Base-by-base conservation (phyloP, 768 basidiomycete species). In the Russula sp. region DNA sequence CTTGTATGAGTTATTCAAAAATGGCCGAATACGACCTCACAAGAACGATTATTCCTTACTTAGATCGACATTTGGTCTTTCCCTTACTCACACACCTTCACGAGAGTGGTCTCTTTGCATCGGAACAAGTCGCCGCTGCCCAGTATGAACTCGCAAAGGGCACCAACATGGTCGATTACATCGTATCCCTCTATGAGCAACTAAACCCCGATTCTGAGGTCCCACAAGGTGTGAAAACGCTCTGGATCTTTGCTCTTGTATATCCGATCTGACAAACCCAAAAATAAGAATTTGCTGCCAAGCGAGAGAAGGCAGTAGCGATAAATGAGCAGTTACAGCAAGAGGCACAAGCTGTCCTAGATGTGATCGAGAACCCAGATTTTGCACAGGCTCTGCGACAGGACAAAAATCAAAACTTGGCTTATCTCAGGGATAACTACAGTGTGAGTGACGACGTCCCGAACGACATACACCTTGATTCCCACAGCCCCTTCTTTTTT, bases 81-180 rank as follows among this genome's bases (percentile, higher is more conserved):
- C 95, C 97, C 32, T 77, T 98, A 9, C 88, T 99, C 64, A 85
- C 89, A 10, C 94, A 96, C 77, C 86, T 98, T 49, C 82, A 80
- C 16, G 88, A 91, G 63, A 82, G 80, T 9, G 83, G 84, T 18
- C 75, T 90, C 45, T 98, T 94, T 74, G 81, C 91, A 1, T 79
- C 81, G 22, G 81, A 89, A 47, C 85, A 98, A 68, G 83, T 98
- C 61, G 85, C 86, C 62, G 78, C 85, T 45, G 96, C 97, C 42
- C 96, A 98, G 77, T 96, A 97, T 88, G 94, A 98, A 71, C 87
- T 98, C 58, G 91, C 94, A 59, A 96, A 93, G 73, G 91, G 88
- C 65, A 99, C 97, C 51, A 98, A 99, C 75, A 98, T 98, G 95
- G 88, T 96, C 62, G 95, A 96, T 75, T 99, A 96, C 71, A 87